A percentile compares a stretch with the other conserved stretches of the same genome.
Evolutionary conservation across 78 protist species (phyloP).

Genomic region (Dictyostelium citrinum): DNA sequence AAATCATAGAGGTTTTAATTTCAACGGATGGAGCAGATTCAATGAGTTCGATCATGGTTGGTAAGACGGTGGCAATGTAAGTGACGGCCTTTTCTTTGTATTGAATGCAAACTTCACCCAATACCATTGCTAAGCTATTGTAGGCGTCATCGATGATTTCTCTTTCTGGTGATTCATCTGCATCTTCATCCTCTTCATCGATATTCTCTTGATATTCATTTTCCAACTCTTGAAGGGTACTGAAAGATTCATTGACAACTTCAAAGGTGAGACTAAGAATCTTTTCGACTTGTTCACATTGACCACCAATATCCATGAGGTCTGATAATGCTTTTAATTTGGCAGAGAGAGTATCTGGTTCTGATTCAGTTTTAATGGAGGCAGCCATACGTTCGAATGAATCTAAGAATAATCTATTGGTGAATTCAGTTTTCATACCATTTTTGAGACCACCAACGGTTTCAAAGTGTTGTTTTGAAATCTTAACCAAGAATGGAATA

Average conservation of each 20-base stretch:
- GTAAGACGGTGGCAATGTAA: neutral
- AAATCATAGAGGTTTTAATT: constrained; percentile 81
- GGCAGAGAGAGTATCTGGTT: neutral
- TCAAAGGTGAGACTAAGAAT: neutral
- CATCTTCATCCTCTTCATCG: constrained; percentile 66
- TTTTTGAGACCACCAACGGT: neutral
- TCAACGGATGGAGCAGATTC: neutral
- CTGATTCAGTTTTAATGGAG: neutral
- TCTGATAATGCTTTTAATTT: neutral
- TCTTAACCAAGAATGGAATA: constrained; percentile 28
- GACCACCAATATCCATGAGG: neutral
- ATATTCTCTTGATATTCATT: neutral
- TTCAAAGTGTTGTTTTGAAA: neutral
- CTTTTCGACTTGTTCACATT: neutral
- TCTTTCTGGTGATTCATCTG: neutral
- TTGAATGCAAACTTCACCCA: constrained; percentile 37
- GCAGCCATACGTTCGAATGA: neutral
- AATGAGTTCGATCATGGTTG: neutral
- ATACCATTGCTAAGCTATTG: constrained; percentile 9
- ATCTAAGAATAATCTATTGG: neutral
- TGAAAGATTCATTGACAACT: neutral
- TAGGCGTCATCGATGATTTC: constrained; percentile 29
- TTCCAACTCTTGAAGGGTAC: neutral
- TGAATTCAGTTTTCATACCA: neutral
- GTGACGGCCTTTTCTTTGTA: neutral